Conservation (phyloP, 2,329 filamentous ascomycete genomes). For the Albifimbria verrucaria region DNA sequence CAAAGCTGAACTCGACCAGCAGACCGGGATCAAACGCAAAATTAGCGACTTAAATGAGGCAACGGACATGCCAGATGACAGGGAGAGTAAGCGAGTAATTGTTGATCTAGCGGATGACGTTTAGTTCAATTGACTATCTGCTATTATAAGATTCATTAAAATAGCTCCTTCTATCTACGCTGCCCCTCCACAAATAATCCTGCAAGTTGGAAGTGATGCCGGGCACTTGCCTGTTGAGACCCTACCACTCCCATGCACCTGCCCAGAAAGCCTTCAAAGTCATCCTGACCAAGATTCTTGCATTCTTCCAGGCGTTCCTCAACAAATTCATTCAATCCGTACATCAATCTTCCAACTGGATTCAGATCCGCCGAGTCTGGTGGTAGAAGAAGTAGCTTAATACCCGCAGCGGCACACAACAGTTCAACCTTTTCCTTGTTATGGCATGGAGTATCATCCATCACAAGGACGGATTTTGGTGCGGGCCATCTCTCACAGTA, state of each 20-base stretch:
- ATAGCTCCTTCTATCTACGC: not conserved
- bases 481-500: slow-evolving; percentile 25
- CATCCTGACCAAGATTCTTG: slow-evolving; percentile 10
- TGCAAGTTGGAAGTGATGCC: slow-evolving; percentile 8
- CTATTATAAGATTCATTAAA: too few relatives aligned
- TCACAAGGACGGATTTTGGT: slow-evolving; percentile 29
- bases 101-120: too few relatives aligned
- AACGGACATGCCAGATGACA: too few relatives aligned
- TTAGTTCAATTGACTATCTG: too few relatives aligned
- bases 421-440: slow-evolving; percentile 19
- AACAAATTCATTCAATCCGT: slow-evolving; percentile 16
- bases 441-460: slow-evolving; percentile 31
- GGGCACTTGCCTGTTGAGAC: slow-evolving; percentile 4
- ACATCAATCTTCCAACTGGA: slow-evolving; percentile 19
- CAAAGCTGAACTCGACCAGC: too few relatives aligned
- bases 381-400: slow-evolving; percentile 10
- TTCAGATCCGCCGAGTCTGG: slow-evolving; percentile 18
- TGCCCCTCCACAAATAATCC: slow-evolving; percentile 4
- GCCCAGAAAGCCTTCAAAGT: slow-evolving; percentile 15
- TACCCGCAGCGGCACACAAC: slow-evolving; percentile 18
- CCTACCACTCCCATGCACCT: slow-evolving; percentile 16
- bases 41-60: too few relatives aligned
- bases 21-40: too few relatives aligned
- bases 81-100: too few relatives aligned
- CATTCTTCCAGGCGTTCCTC: slow-evolving; percentile 12